Percentiles rank a stretch among this genome's conserved stretches.
Conservation (phyloP, 495 filamentous ascomycete genomes). For the Delitschia confertaspora region DNA sequence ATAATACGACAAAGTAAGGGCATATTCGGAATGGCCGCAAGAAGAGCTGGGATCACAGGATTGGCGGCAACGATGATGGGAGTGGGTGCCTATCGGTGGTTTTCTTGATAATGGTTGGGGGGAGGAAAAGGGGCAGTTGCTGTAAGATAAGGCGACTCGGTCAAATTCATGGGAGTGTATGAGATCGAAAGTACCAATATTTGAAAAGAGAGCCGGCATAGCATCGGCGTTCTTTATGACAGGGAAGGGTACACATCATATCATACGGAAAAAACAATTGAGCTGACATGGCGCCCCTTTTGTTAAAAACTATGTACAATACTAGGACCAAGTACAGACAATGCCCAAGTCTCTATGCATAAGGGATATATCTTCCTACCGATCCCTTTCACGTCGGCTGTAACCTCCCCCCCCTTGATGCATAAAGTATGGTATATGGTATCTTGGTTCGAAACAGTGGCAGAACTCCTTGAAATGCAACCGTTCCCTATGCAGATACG, state of each 20-base stretch:
- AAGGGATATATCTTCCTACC: too few relatives aligned
- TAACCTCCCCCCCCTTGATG: neutral
- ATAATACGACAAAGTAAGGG: slow-evolving; percentile 61
- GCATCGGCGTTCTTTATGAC: too few relatives aligned
- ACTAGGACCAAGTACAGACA: too few relatives aligned
- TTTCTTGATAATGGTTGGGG: slow-evolving; percentile 13
- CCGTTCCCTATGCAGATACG: slow-evolving; percentile 2
- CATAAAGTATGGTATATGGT: slow-evolving; percentile 3
- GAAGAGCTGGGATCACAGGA: slow-evolving; percentile 59
- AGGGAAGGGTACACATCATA: too few relatives aligned
- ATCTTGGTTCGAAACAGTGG: slow-evolving; percentile 1
- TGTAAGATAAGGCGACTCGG: neutral
- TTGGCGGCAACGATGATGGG: slow-evolving; percentile 62
- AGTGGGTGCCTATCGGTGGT: slow-evolving; percentile 54
- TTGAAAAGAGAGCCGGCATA: too few relatives aligned
- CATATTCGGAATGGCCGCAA: slow-evolving; percentile 66
- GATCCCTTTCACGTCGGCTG: neutral
- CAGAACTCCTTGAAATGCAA: slow-evolving; percentile 5
- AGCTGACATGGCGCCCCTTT: too few relatives aligned
- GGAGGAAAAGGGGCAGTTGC: neutral
- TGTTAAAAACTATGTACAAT: too few relatives aligned
- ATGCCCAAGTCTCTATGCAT: too few relatives aligned
- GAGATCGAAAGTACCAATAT: too few relatives aligned
- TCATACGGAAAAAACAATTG: too few relatives aligned
- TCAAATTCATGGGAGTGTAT: too few relatives aligned